Evolutionary conservation across 192 early-diverging fungal genomes (phyloP), one percentile per base, ranked within the genome.

Genomic region (Phycomyces nitens): DNA sequence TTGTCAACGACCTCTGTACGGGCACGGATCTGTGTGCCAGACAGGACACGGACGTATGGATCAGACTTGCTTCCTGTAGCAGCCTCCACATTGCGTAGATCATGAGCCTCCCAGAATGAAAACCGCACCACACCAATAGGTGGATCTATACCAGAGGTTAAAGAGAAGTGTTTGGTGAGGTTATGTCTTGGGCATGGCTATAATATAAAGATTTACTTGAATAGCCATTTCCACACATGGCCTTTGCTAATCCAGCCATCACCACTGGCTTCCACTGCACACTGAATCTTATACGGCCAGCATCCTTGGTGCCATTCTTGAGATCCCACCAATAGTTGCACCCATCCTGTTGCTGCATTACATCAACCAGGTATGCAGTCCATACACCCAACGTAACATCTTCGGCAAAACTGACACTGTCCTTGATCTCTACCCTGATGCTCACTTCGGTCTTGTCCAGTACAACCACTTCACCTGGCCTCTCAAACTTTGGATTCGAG

Each of bases 401-500:
- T 0, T 81, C 82, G 3, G 82, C 82, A 44, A 88, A 63, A 4
- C 14, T 65, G 7, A 72, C 49, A 2, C 72, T 77, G 60, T 92
- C 86, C 22, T 77, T 78, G 26, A 95, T 73, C 18, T 65, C 59
- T 50, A 95, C 81, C 4, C 61, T 65, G 38, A 92, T 71, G 2
- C 75, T 58, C 2, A 86, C 77, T 5, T 65, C 54, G 1, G 83
- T 78, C 50, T 81, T 72, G 63, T 94, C 87, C 10, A 84, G 65
- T 10, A 94, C 77, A 62, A 91, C 88, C 18, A 85, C 68, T 60
- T 89, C 87, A 56, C 77, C 73, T 43, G 79, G 67, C 9, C 78
- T 73, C 62, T 92, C 88, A 84, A 87, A 95, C 41, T 85, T 84
- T 23, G 93, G 93, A 51, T 85, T 85, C 56, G 86, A 80, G 8